A percentile compares a stretch with the other conserved stretches of the same genome.
phyloP scores from a whole-genome alignment of 163 green algal species.

The Chlamydomonas reinhardtii region DNA sequence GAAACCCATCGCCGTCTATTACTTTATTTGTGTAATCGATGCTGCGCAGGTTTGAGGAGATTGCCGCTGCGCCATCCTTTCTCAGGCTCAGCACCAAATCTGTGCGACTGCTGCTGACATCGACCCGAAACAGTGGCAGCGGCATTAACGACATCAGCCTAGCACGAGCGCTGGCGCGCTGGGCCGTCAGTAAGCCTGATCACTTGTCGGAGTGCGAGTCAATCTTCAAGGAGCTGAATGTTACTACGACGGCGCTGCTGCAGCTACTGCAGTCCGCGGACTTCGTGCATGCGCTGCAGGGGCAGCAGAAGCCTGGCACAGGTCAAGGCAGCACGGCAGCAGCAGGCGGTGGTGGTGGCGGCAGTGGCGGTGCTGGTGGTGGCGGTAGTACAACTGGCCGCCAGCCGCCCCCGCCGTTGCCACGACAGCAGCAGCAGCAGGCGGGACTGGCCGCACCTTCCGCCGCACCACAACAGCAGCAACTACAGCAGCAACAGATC shows the following conservation, averaged over 20 bases:
- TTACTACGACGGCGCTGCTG: conserved; percentile 29
- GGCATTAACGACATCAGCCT: conserved; percentile 16
- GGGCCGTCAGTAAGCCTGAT: conserved; percentile 16
- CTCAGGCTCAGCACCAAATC: conserved; percentile 13
- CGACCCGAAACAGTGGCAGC: neutral
- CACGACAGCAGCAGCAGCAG: neutral
- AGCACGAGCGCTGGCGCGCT: conserved; percentile 32
- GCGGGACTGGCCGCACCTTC: too few species aligned
- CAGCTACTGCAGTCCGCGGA: conserved; percentile 41
- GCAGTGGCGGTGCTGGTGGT: too few species aligned
- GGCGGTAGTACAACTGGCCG: too few species aligned
- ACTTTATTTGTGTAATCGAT: too few species aligned
- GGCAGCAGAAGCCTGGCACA: neutral
- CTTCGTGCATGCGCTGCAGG: conserved; percentile 20
- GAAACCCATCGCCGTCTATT: too few species aligned
- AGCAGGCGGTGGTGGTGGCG: too few species aligned
- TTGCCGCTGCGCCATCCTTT: neutral
- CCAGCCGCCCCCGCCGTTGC: too few species aligned
- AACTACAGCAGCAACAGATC: too few species aligned
- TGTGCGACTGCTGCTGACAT: conserved; percentile 30
- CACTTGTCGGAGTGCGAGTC: conserved; percentile 34
- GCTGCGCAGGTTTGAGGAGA: conserved; percentile 40
- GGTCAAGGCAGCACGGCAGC: too few species aligned
- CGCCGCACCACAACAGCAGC: too few species aligned
- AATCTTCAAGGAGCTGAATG: conserved; percentile 41